Conservation (phyloP, 495 filamentous ascomycete species). For the Penicillium lagena region DNA sequence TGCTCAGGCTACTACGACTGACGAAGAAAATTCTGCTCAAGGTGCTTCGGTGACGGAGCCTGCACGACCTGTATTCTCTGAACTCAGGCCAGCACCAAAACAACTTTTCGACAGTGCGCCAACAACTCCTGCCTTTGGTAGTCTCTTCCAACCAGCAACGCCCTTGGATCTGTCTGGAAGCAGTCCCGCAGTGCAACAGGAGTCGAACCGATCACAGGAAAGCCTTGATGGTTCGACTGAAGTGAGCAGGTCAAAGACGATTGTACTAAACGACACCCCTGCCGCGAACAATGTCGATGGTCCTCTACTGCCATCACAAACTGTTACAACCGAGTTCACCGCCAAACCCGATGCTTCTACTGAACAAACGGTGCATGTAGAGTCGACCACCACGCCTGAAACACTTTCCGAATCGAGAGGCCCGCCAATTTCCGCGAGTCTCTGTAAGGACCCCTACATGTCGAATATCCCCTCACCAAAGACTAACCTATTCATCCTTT, state of each 20-base stretch:
- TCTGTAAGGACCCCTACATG: too few relatives aligned
- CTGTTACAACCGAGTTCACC: neutral
- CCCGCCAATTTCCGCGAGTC: too few relatives aligned
- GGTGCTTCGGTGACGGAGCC: neutral
- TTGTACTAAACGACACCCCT: neutral
- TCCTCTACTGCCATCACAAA: neutral
- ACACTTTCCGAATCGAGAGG: neutral
- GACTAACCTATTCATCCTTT: too few relatives aligned
- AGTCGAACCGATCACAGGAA: neutral
- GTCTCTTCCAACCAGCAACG: neutral
- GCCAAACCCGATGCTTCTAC: neutral
- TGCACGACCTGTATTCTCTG: neutral
- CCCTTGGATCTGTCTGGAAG: neutral
- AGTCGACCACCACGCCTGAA: neutral
- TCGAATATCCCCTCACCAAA: too few relatives aligned
- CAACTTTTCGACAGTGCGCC: slow-evolving; percentile 6
- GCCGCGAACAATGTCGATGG: too few relatives aligned
- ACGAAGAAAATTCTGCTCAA: neutral
- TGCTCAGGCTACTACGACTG: neutral
- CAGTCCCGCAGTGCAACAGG: neutral
- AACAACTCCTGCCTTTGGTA: neutral
- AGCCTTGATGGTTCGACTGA: neutral
- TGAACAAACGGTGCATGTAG: neutral
- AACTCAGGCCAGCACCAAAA: slow-evolving; percentile 2
- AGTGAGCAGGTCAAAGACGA: neutral